Evolutionary conservation across 2,329 filamentous ascomycete genomes (phyloP).

Genomic region (Cadophora sp.): DNA sequence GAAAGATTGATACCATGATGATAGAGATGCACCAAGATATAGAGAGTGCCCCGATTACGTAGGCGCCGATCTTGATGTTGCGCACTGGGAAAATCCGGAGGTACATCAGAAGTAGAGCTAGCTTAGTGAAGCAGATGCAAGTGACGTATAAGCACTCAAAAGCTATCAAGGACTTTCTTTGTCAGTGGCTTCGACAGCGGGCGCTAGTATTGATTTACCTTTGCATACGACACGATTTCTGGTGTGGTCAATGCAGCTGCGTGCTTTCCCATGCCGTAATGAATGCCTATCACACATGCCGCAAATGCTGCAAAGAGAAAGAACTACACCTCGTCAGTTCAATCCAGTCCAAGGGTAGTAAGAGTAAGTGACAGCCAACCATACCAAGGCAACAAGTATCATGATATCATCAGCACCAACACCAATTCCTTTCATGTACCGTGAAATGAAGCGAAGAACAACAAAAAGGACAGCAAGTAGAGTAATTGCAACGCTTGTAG

Average conservation of each 20-base stretch:
- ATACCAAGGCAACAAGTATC: conserved; percentile 20
- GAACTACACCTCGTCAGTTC: neutral
- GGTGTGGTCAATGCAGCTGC: neutral
- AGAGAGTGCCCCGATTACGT: conserved; percentile 39
- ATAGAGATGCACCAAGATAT: conserved; percentile 44
- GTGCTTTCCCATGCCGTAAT: conserved; percentile 15
- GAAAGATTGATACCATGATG: conserved; percentile 46
- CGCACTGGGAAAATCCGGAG: conserved; percentile 43
- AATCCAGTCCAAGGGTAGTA: neutral
- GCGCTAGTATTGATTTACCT: neutral
- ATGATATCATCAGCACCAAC: conserved; percentile 17
- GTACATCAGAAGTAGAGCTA: conserved; percentile 47
- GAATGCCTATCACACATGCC: neutral
- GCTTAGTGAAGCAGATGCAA: conserved; percentile 42
- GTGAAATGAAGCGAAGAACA: conserved; percentile 11
- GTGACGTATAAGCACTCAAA: conserved; percentile 42
- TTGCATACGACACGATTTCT: conserved; percentile 7
- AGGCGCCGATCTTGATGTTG: conserved; percentile 30
- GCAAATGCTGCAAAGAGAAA: neutral
- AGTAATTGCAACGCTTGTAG: conserved; percentile 8
- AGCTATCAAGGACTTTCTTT: conserved; percentile 30
- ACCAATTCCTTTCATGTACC: conserved; percentile 7
- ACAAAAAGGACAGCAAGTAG: conserved; percentile 16
- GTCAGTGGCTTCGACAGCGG: neutral
- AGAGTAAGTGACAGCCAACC: neutral